phyloP scores from a whole-genome alignment of 768 basidiomycete species.

The Mycena belliarum region DNA sequence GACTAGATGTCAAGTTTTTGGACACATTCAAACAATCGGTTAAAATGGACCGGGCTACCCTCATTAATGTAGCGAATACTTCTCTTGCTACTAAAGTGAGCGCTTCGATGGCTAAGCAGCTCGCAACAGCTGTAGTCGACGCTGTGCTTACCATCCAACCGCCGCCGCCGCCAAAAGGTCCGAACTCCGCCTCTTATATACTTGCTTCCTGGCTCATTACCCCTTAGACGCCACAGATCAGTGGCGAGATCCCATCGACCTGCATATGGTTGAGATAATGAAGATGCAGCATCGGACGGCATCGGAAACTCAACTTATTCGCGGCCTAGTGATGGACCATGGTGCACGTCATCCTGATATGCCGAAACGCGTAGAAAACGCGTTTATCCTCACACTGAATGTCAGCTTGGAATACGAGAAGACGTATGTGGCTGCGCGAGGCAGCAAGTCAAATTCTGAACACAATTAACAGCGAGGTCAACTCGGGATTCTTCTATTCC shows the following conservation, averaged over 20 bases:
- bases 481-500: constrained; percentile 99
- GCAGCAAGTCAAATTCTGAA: constrained; percentile 22
- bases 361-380: constrained; percentile 98
- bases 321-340: constrained; percentile 95
- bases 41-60: constrained; percentile 83
- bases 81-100: constrained; percentile 94
- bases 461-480: constrained; percentile 77
- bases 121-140: constrained; percentile 93
- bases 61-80: constrained; percentile 94
- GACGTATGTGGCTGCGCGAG: constrained; percentile 64
- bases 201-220: constrained; percentile 4
- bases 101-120: constrained; percentile 75
- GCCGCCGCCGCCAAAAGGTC: constrained; percentile 61
- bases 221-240: constrained; percentile 60
- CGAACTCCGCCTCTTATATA: constrained; percentile 21
- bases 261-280: constrained; percentile 99
- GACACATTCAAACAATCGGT: constrained; percentile 82
- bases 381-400: constrained; percentile 92
- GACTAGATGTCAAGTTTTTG: constrained; percentile 66
- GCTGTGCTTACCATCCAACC: constrained; percentile 89
- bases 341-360: constrained; percentile 98
- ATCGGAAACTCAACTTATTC: constrained; percentile 93
- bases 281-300: constrained; percentile 99
- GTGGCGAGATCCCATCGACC: constrained; percentile 88
- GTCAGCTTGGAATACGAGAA: constrained; percentile 99